These are phyloP conservation scores for Brassica balearica DNA, from an alignment of 441 rosid genomes.

Conservation along the genomic window DNA sequence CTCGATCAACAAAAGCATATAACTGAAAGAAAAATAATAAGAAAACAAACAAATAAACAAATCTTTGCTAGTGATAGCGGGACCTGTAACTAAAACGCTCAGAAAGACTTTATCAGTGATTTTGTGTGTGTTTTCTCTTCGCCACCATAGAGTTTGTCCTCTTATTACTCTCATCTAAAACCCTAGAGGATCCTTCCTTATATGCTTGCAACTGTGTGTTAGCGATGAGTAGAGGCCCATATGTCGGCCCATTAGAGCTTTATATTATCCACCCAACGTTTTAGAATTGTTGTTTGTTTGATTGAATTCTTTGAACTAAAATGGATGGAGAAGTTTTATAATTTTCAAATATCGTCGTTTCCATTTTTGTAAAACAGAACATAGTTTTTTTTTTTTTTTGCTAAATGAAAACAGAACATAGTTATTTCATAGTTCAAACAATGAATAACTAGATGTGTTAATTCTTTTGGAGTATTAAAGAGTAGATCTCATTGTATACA, in stretches of 20 bases:
- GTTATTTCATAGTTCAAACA: no score
- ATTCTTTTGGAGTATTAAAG: neutral
- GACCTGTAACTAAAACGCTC: neutral
- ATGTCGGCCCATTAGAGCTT: neutral
- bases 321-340: neutral
- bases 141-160: neutral
- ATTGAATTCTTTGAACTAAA: neutral
- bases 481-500: constrained; percentile 13
- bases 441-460: neutral
- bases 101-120: neutral
- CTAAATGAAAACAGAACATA: neutral
- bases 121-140: neutral
- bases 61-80: no score
- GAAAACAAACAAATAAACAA: no score
- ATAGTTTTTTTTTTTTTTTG: no score
- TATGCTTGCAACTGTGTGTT: neutral
- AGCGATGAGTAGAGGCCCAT: neutral
- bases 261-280: neutral
- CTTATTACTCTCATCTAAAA: neutral
- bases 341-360: neutral
- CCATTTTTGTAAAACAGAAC: neutral
- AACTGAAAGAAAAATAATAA: no score
- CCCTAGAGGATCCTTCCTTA: constrained; percentile 11
- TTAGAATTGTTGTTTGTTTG: neutral
- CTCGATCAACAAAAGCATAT: neutral